Conservation (phyloP, 1,284 basidiomycete species). For the Rhodofomes roseus region DNA sequence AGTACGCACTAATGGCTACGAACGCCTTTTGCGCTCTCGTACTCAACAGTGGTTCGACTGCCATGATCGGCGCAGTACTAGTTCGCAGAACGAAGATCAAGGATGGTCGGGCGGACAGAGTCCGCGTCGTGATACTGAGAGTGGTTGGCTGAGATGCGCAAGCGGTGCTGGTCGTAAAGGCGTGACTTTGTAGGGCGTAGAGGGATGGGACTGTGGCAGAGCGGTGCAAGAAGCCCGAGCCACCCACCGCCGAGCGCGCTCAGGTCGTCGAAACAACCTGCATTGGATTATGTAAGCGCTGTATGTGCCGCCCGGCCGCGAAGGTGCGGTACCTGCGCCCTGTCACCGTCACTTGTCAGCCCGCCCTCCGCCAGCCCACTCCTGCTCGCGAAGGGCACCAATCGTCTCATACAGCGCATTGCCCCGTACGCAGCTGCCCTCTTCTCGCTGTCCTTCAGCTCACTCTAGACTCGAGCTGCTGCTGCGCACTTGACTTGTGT, state of each 20-base stretch:
- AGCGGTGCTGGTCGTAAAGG: not conserved
- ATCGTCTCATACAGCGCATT: no score
- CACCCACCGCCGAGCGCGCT: conserved; percentile 1
- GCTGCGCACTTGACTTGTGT: no score
- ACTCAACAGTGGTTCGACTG: conserved; percentile 59
- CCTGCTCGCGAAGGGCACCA: no score
- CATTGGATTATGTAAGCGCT: conserved; percentile 1
- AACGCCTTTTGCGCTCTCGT: conserved; percentile 66
- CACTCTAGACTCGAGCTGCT: no score
- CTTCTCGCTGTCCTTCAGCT: no score
- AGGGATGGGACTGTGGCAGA: not conserved
- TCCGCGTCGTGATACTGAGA: not conserved
- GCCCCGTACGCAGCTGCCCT: no score
- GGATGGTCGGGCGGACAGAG: not conserved
- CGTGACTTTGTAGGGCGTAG: not conserved
- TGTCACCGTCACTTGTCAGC: no score
- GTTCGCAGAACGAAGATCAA: not conserved
- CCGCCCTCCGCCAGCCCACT: no score
- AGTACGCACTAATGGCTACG: conserved; percentile 53
- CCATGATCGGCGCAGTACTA: conserved; percentile 40
- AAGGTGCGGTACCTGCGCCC: no score
- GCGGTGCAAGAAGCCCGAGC: conserved; percentile 1
- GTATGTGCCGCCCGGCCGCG: not conserved
- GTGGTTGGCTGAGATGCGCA: not conserved
- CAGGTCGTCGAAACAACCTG: not conserved